Evolutionary conservation across 306 rosid genomes (phyloP), one percentile per base, ranked within the genome.

Genomic region (Senna siamea): DNA sequence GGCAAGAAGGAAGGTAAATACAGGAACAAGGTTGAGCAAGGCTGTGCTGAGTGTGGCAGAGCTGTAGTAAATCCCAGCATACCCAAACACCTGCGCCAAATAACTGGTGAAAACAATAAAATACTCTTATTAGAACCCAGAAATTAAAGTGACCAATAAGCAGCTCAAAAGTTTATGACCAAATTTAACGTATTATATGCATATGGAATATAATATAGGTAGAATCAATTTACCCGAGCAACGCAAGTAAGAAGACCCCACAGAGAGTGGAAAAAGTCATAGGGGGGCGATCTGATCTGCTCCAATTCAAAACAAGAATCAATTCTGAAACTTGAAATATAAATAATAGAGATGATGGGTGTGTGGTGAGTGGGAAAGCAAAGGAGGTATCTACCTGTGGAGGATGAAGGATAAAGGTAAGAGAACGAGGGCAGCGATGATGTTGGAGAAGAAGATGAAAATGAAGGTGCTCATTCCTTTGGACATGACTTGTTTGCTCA

Each of bases 21-120:
- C 93, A 23, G 98, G 98, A 63, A 86, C 26, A n/a, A 88, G 90
- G 78, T 92, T 92, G 77, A 90, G 93, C 84, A 92, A 76, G 66
- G 92, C 86, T 0, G 98, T 83, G 51, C 89, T 79, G 53, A 89
- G 93, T 57, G 93, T 88, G 7, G 98, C 85, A 46, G 93, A 85
- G 80, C 93, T 85, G 51, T 80, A 92, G 70, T 89, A 70, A 57
- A 92, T 81, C 71, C 98, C 96, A 48, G 91, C 89, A 62, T 89
- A 88, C 46, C 93, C 89, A 79, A 84, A 72, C 19, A 81, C 80
- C 85, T 88, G 96, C 19, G 88, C 82, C 66, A 84, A 35, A 70
- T 74, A 84, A 38, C 88, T 84, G 63, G 13, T 43, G 15, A 13
- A 5, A n/a, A 37, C 30, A 43, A 23, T 5, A 52, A 5, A 5